Evolutionary conservation across 345 rosid species (phyloP), one percentile per base, ranked within the genome.

Genomic region (Citrus medica): DNA sequence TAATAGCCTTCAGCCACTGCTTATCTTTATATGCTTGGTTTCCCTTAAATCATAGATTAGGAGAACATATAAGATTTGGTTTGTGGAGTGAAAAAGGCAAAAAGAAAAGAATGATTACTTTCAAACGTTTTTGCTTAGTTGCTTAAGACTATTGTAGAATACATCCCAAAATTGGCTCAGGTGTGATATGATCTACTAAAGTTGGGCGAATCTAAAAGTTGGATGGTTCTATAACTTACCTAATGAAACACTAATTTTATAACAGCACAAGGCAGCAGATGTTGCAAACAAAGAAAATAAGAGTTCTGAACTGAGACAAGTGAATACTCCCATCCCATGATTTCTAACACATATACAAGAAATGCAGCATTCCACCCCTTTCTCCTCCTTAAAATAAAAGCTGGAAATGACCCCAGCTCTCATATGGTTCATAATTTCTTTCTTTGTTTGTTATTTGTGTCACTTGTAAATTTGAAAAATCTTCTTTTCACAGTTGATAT

Each of bases 1-100:
- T 82, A 65, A 91, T 86, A 53, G 99, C 98, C 84, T 90, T 97
- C 86, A 69, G 94, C 98, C 92, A 94, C 40, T 86, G 94, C 76
- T 83, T 90, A 48, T 92, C 98, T 85, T 97, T 97, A 79, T 80
- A 97, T 40, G 98, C 98, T 90, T 90, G 94, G 83, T 96, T 96
- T 97, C 10, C 98, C 99, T 98, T 96, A 84, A 53, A 76, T 35
- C 25, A 73, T 46, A 37, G 9, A 74, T 66, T 74, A 69, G 35
- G 8, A 51, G 70, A 56, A 80, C 76, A 71, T 2, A 28, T 74
- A 5, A 60, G 56, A 75, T 59, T 27, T 27, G n/a, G 64, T 58
- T 75, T 62, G 63, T 4, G 42, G 33, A 60, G 30, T 30, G 68
- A 56, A 38, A 51, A 56, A 59, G 21, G 63, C 62, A 67, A 4